Conservation (phyloP, 208 protist genomes). For the Perkinsela sp. region DNA sequence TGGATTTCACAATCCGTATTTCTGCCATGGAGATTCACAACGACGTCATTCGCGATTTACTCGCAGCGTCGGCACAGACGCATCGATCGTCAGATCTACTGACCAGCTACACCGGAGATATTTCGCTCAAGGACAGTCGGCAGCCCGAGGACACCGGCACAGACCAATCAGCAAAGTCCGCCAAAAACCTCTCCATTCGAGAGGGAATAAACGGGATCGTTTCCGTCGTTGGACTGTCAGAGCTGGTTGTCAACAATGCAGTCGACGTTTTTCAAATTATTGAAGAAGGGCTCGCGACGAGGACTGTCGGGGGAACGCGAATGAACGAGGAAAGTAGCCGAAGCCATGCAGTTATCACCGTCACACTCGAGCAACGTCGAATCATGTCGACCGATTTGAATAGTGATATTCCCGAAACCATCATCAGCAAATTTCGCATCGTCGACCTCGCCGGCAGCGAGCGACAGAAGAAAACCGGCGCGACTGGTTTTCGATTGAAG, state of each 20-base stretch:
- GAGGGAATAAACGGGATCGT: conserved; percentile 43
- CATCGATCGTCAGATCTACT: neutral
- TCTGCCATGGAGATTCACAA: conserved; percentile 79
- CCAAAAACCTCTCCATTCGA: conserved; percentile 21
- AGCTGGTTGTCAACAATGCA: conserved; percentile 19
- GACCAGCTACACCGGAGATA: neutral
- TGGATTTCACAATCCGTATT: conserved; percentile 10
- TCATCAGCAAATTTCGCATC: conserved; percentile 40
- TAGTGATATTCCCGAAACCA: conserved; percentile 7
- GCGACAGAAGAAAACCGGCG: conserved; percentile 42
- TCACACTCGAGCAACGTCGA: conserved; percentile 21
- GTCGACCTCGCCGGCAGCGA: conserved; percentile 80
- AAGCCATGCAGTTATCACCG: conserved; percentile 66
- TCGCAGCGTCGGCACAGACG: conserved; percentile 7
- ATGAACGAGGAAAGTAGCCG: conserved; percentile 69
- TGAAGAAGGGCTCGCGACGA: conserved; percentile 31
- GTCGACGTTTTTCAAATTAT: conserved; percentile 36
- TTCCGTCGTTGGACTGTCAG: conserved; percentile 34
- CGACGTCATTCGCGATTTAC: conserved; percentile 55
- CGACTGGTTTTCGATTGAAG: conserved; percentile 20
- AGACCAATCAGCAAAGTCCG: neutral
- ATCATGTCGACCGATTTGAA: conserved; percentile 4
- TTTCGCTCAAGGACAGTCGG: neutral
- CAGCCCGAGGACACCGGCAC: neutral
- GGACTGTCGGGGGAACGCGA: conserved; percentile 62